Percentiles rank a stretch among this genome's conserved stretches.
phyloP scores from a whole-genome alignment of 768 basidiomycete species.

The Phaeotremella skinneri region DNA sequence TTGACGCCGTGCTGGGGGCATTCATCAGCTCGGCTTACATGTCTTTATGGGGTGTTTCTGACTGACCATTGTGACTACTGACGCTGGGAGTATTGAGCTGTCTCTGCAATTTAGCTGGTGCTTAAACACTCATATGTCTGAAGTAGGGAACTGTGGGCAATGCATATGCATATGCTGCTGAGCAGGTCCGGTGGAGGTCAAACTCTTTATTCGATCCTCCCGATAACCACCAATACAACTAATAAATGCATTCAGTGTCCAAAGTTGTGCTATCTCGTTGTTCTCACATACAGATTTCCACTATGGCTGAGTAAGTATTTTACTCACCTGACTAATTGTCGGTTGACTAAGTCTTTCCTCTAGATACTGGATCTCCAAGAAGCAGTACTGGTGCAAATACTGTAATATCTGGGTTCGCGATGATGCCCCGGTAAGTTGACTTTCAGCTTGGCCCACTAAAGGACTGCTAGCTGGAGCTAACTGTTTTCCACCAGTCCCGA shows the following conservation, averaged over 20 bases:
- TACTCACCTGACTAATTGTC: not conserved
- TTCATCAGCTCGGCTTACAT: not conserved
- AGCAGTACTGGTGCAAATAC: slow-evolving; percentile 85
- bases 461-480: not conserved
- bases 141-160: not conserved
- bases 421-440: slow-evolving; percentile 62
- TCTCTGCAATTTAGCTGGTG: too few species aligned
- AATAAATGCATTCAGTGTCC: not conserved
- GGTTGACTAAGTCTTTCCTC: slow-evolving; percentile 1
- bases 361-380: slow-evolving; percentile 52
- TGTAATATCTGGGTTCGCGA: slow-evolving; percentile 94
- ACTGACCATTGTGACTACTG: not conserved
- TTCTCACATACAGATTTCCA: not conserved
- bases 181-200: not conserved
- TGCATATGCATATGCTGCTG: too few species aligned
- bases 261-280: not conserved
- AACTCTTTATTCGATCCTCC: not conserved
- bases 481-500: slow-evolving; percentile 73
- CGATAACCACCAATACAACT: too few species aligned
- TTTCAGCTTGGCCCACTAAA: not conserved
- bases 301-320: slow-evolving; percentile 39
- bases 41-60: not conserved
- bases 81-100: too few species aligned
- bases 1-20: slow-evolving; percentile 52
- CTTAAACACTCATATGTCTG: too few species aligned